phyloP scores from a whole-genome alignment of 2,329 filamentous ascomycete genomes.

The Penicillium sp. region DNA sequence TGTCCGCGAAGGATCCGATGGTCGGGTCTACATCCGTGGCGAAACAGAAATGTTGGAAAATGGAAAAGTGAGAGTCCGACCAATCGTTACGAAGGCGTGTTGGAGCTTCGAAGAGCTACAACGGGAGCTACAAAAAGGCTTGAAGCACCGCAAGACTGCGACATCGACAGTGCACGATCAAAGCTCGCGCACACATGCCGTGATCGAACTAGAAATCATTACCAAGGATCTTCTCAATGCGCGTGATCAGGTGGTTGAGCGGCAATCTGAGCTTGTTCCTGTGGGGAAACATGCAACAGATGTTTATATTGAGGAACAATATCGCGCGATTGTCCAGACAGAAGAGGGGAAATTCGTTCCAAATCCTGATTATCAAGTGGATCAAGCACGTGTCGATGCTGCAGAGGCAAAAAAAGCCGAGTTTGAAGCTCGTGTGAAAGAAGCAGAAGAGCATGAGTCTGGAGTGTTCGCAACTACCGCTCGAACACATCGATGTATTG shows the following conservation, averaged over 20 bases:
- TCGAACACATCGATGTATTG: conserved; percentile 33
- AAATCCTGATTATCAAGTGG: conserved; percentile 37
- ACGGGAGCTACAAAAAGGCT: conserved; percentile 29
- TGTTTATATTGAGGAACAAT: conserved; percentile 43
- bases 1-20: conserved; percentile 45
- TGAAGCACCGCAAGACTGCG: conserved; percentile 36
- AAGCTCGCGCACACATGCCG: conserved; percentile 48
- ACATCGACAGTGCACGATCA: conserved; percentile 46
- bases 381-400: conserved; percentile 43
- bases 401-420: conserved; percentile 42
- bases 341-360: conserved; percentile 35
- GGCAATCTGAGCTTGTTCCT: conserved; percentile 48
- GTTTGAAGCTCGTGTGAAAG: conserved; percentile 36
- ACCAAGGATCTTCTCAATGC: conserved; percentile 39
- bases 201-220: conserved; percentile 47
- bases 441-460: conserved; percentile 36
- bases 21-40: conserved; percentile 44
- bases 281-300: conserved; percentile 47
- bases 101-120: conserved; percentile 40
- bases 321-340: conserved; percentile 28
- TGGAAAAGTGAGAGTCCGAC: conserved; percentile 45
- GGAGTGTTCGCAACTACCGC: conserved; percentile 24
- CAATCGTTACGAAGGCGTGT: conserved; percentile 32
- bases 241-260: conserved; percentile 41
- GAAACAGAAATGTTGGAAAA: conserved; percentile 43